Base-by-base conservation (phyloP, 2,329 filamentous ascomycete species). In the Endoconidiophora laricicola region DNA sequence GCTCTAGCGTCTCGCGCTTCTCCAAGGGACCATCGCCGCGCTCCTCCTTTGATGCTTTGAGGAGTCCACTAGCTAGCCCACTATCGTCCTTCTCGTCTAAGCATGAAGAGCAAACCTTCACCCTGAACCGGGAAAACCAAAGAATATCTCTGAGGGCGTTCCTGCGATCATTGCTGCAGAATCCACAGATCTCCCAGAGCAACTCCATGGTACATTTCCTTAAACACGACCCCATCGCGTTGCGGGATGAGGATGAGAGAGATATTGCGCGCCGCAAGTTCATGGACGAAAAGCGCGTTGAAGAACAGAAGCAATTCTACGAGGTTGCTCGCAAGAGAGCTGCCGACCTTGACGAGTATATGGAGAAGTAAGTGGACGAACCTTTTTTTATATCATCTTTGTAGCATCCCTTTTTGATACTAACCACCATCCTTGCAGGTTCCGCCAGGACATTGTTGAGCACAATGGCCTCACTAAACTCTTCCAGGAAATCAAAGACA, bases 221-320 rank as follows among this genome's bases (percentile, higher is more conserved):
- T 29, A 84, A 79, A 1, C 69, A 69, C 1, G 69, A 83, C n/a
- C 79, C 82, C 0, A 76, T 93, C 23, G 78, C 73, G 1, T 70
- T 86, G 7, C 86, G 78, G 20, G 83, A 90, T 57, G 86, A 91
- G 52, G 91, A 98, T 60, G 68, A 82, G 24, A 74, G 81, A 2
- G 91, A 98, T 60, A 87, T 95, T 29, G 65, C 79, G 55, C 75
- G 75, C 52, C 76, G 91, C 48, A 93, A 88, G 63, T 73, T 76
- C 10, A 79, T 94, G 64, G 91, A 98, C 58, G 81, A 85, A 61
- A 84, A 83, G 63, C 79, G 91, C 42, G 76, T 96, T 48, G 85
- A 94, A 59, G 91, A 98, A 64, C 91, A 98, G 62, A 83, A 80
- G 61, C 78, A 80, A 56, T 98, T 98, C 62, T 98, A 95, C 63